Percentiles rank a stretch among this genome's conserved stretches.
Evolutionary conservation across 257 asterid genomes (phyloP).

Genomic region (Parsonsia alboflavescens): DNA sequence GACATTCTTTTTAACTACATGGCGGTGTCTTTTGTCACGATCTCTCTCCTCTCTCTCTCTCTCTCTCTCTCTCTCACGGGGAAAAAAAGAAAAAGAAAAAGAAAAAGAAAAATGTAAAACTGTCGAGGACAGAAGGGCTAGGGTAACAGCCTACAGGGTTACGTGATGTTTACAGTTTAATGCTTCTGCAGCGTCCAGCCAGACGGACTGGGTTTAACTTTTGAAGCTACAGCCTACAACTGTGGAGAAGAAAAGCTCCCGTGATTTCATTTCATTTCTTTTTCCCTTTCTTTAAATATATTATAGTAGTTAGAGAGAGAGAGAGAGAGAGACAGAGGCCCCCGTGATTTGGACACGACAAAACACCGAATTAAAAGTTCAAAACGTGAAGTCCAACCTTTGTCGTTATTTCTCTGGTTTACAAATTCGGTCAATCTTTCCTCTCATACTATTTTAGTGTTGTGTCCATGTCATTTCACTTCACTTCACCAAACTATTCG

Average conservation of each 20-base stretch:
- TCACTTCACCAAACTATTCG: not conserved
- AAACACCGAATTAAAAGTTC: not conserved
- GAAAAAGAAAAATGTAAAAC: not conserved
- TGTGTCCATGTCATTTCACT: not conserved
- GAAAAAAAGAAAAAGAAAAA: too few species aligned
- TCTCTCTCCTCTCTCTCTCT: too few species aligned
- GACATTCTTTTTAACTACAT: too few species aligned
- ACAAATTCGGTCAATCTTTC: not conserved
- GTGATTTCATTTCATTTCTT: not conserved
- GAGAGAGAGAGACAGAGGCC: too few species aligned
- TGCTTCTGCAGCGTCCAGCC: not conserved
- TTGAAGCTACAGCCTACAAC: not conserved
- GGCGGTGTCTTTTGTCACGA: too few species aligned
- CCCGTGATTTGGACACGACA: slow-evolving; percentile 3
- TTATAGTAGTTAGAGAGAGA: too few species aligned
- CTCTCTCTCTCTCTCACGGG: not conserved
- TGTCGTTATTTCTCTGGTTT: not conserved
- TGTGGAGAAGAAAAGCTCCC: not conserved
- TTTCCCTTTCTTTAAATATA: not conserved
- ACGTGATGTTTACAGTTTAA: not conserved
- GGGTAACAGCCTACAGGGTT: not conserved
- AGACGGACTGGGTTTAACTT: not conserved
- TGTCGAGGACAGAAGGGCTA: not conserved
- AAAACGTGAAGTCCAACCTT: not conserved
- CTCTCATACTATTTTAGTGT: not conserved